Base-by-base conservation (phyloP, 2,329 filamentous ascomycete genomes). In the Cercospora sp. region DNA sequence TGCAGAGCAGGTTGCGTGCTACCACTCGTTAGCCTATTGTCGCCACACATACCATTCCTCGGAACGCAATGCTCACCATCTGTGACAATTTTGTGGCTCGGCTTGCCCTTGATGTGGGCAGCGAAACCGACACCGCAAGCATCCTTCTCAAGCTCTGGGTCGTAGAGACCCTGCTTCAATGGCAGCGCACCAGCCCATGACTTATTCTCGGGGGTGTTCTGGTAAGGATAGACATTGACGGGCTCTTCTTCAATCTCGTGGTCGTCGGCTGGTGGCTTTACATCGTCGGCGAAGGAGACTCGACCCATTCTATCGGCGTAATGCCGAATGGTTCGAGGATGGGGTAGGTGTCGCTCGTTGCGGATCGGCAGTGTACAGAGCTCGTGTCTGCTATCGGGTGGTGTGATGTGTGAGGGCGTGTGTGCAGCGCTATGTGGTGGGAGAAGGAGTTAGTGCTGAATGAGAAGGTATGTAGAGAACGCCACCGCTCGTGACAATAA, bases 81-180 rank as follows among this genome's bases (percentile, higher is more conserved):
- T 83, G 91, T 97, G 72, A 98, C 91, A 78, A 98, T 98, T 80
- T 98, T 99, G 87, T 98, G 95, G 85, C 94, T 98, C 71, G 94
- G 82, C 82, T 92, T 91, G 85, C 95, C 95, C 86, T 98, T 98
- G 82, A 98, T 98, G 82, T 98, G 92, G 84, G 94, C 97, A 82
- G 94, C 93, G 83, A 99, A 99, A 80, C 95, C 95, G 78, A 99
- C 95, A 91, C 95, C 95, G 79, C 95, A 99, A 75, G 95, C 94
- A 94, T 99, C 95, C 82, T 98, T 98, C 84, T 98, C 95, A 73
- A 96, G 89, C 80, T 90, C 89, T 71, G 95, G 95, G 84, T 98
- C 94, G 80, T 99, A 99, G 62, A 99, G 89, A 86, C 94, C 95
- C 89, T 98, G 94, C 89, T 97, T 97, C 87, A 96, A 89, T 78